Conservation (phyloP, 2,329 filamentous ascomycete species). For the Exophiala lecanii-corni region DNA sequence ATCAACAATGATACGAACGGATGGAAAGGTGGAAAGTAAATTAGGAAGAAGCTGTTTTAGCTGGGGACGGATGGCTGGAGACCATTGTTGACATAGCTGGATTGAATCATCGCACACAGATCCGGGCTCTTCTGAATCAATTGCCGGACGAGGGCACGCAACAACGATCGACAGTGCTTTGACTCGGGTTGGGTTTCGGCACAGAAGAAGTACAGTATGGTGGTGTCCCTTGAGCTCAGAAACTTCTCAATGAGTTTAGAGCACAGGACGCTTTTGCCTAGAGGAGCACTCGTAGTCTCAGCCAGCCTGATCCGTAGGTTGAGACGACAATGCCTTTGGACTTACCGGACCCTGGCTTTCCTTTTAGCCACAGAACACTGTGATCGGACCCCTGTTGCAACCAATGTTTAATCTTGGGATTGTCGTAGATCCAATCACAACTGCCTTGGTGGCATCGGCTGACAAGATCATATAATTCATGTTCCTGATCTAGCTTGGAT, state of each 20-base stretch:
- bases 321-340: background rate
- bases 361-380: background rate
- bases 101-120: too few relatives aligned
- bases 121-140: too few relatives aligned
- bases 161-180: too few relatives aligned
- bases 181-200: background rate
- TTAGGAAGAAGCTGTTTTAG: too few relatives aligned
- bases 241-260: background rate
- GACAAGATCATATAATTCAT: constrained; percentile 1
- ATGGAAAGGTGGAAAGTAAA: too few relatives aligned
- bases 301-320: background rate
- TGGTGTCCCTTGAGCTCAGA: background rate
- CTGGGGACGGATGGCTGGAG: too few relatives aligned
- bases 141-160: too few relatives aligned
- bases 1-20: too few relatives aligned
- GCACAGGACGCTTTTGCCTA: background rate
- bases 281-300: background rate
- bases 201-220: constrained; percentile 1
- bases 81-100: too few relatives aligned
- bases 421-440: constrained; percentile 1
- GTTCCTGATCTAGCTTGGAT: background rate
- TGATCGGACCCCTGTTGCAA: background rate
- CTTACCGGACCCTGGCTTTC: background rate
- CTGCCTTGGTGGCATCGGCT: background rate
- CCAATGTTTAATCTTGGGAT: background rate